Evolutionary conservation across 225 moss, liverwort and hornwort species (phyloP), one percentile per base, ranked within the genome.

Genomic region (Marchantia paleacea): DNA sequence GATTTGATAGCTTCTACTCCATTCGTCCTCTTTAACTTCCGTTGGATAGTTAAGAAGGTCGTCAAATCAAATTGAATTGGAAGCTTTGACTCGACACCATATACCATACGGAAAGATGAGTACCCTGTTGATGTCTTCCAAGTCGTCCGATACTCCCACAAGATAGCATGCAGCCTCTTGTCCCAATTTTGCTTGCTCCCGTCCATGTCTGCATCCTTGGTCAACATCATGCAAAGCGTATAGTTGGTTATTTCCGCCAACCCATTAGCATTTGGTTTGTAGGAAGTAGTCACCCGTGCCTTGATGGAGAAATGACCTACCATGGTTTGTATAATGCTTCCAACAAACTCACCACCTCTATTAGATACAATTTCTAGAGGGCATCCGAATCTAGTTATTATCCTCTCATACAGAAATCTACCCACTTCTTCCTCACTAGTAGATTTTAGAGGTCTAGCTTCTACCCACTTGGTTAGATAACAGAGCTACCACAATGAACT

Each of bases 61-160:
- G 75, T 51, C 12, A 76, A n/a, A 11, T 76, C 54, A 76, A 76
- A 76, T 5, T 76, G 47, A 6, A 76, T 28, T 0, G 14, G 75
- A 20, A 53, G 24, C 6, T n/a, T 28, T 53, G 75, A 57, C 13
- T 29, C 53, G 1, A 52, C 14, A 48, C 79, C 79, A 68, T 79
- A 79, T 0, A 53, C 52, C 24, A 79, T 7, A 3, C 47, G 65
- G 26, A 65, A 79, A 12, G 79, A 13, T 3, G 67, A 57, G 19
- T 57, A 65, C 18, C 48, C 25, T 0, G 66, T 79, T 0, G 79
- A 65, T 12, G 65, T 79, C 66, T 67, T 79, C 50, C 51, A 22
- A 1, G 65, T 39, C 3, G 67, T 79, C 6, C 68, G 39, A 63
- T 67, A 79, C 10, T 63, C 79, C 79, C 79, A 79, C 3, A 79